A percentile compares a stretch with the other conserved stretches of the same genome.
Evolutionary conservation across 2,329 filamentous ascomycete species (phyloP).

Genomic region (Botrytis elliptica): DNA sequence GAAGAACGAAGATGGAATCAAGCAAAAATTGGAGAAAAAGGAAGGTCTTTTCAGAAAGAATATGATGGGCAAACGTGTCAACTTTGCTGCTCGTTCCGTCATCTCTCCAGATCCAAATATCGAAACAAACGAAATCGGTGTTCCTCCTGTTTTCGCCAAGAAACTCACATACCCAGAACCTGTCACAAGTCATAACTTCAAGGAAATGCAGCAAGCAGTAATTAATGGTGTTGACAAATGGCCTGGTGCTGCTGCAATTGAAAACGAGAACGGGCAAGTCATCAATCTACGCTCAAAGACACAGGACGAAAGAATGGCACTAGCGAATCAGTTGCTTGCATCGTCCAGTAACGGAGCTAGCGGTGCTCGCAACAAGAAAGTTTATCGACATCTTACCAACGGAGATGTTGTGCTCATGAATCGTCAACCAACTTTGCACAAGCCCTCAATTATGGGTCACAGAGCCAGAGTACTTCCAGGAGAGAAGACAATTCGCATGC

Average conservation of each 20-base stretch:
- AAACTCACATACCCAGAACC: conserved; percentile 97
- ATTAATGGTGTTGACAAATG: conserved; percentile 93
- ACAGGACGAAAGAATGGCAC: conserved; percentile 78
- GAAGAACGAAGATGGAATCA: conserved; percentile 87
- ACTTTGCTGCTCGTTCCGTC: conserved; percentile 94
- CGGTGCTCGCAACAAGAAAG: conserved; percentile 87
- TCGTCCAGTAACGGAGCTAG: conserved; percentile 73
- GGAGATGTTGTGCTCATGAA: conserved; percentile 99
- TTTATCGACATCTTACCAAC: conserved; percentile 91
- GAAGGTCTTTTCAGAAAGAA: conserved; percentile 98
- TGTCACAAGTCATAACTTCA: conserved; percentile 95
- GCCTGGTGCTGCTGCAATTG: conserved; percentile 90
- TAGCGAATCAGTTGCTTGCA: conserved; percentile 90
- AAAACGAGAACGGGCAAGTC: conserved; percentile 92
- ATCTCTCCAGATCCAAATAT: conserved; percentile 99
- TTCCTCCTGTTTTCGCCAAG: conserved; percentile 94
- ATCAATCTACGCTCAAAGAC: conserved; percentile 85
- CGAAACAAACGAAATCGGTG: conserved; percentile 97
- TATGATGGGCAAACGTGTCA: conserved; percentile 98
- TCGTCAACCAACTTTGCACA: conserved; percentile 94
- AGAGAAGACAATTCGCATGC: conserved; percentile 98
- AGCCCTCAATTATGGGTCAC: conserved; percentile 99
- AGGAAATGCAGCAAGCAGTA: conserved; percentile 92
- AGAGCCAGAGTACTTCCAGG: conserved; percentile 86
- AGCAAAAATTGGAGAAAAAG: conserved; percentile 97